Percentiles rank a stretch among this genome's conserved stretches.
phyloP scores from a whole-genome alignment of 106 monocot species.

The Hemerocallis citrina region DNA sequence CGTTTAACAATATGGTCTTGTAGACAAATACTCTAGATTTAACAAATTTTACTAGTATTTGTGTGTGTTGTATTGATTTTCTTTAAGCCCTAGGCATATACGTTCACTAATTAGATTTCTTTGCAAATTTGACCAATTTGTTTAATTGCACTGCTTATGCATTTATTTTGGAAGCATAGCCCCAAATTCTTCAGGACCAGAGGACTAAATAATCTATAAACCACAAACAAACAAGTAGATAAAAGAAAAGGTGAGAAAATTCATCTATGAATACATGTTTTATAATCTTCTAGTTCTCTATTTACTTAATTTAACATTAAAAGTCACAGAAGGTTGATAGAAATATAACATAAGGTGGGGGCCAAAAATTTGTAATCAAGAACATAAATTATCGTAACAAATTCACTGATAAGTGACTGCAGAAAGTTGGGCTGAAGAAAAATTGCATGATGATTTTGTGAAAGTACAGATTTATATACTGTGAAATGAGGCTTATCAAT shows the following conservation, averaged over 20 bases:
- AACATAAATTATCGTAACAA: no score
- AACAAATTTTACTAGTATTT: no score
- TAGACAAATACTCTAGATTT: no score
- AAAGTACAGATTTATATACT: no score
- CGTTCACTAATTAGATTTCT: neutral
- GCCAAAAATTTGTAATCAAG: neutral
- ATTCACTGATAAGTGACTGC: neutral
- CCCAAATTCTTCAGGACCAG: neutral
- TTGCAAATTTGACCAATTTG: neutral
- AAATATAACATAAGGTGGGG: neutral
- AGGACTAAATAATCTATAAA: neutral
- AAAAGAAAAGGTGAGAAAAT: neutral
- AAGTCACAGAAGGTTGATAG: neutral
- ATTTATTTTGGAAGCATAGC: neutral
- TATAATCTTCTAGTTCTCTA: neutral
- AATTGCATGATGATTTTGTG: no score
- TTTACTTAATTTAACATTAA: no score
- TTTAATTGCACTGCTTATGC: neutral
- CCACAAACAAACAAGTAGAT: neutral
- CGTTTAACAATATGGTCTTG: no score
- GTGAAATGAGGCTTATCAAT: no score
- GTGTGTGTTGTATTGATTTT: no score
- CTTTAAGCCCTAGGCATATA: neutral
- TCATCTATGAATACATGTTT: neutral
- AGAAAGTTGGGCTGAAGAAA: neutral